phyloP scores from a whole-genome alignment of 495 filamentous ascomycete species.

The Aspergillus sclerotioniger region DNA sequence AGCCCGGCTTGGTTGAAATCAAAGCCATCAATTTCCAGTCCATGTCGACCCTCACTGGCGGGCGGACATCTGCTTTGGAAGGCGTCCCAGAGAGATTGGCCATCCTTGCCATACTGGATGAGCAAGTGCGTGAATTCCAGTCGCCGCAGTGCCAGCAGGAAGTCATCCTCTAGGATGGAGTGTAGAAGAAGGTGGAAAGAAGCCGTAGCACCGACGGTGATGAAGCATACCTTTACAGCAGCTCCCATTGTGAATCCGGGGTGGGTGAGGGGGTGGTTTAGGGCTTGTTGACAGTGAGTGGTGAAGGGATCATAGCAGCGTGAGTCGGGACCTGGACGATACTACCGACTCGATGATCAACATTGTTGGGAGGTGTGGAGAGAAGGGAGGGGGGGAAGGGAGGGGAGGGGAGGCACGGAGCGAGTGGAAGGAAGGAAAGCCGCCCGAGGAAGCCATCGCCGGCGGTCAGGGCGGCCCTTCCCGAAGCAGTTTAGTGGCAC shows the following conservation, averaged over 20 bases:
- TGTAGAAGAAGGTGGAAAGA: slow-evolving; percentile 69
- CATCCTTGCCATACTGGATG: slow-evolving; percentile 73
- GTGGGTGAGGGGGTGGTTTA: slow-evolving; percentile 6
- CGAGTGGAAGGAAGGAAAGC: no score
- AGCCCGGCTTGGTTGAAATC: slow-evolving; percentile 62
- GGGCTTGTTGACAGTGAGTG: background rate
- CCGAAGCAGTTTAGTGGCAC: slow-evolving; percentile 25
- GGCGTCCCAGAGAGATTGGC: slow-evolving; percentile 43
- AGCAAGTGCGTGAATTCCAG: slow-evolving; percentile 63
- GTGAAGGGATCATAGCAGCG: no score
- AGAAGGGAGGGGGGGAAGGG: no score
- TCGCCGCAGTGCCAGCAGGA: slow-evolving; percentile 54
- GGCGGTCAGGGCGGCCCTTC: slow-evolving; percentile 8
- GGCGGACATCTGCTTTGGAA: slow-evolving; percentile 23
- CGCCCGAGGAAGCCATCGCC: background rate
- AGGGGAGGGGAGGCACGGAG: no score
- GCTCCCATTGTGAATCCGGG: background rate
- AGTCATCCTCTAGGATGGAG: slow-evolving; percentile 58
- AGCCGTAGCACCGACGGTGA: slow-evolving; percentile 91
- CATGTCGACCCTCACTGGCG: slow-evolving; percentile 25
- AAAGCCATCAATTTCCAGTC: slow-evolving; percentile 59
- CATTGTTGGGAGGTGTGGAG: no score
- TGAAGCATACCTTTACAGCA: slow-evolving; percentile 59
- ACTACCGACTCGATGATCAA: no score
- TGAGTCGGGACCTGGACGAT: no score